A percentile compares a stretch with the other conserved stretches of the same genome.
These are phyloP conservation scores for Elsinoe arachidis DNA, from an alignment of 2,329 filamentous ascomycete genomes.

Conservation along the genomic window DNA sequence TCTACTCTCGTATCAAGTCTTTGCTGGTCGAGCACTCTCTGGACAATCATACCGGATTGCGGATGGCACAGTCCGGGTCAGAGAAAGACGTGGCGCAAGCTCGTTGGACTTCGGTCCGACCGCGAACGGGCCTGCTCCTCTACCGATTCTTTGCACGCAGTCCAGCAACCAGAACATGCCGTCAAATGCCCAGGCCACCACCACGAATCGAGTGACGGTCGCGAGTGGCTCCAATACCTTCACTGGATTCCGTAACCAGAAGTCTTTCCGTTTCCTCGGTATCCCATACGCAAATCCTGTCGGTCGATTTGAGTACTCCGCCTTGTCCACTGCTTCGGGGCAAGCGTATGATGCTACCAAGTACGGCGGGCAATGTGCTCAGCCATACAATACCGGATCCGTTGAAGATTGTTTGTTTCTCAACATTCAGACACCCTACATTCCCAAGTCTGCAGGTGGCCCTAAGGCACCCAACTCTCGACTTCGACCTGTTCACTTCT, in stretches of 20 bases:
- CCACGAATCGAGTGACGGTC: constrained; percentile 34
- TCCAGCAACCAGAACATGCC: constrained; percentile 31
- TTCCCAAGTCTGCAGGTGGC: constrained; percentile 22
- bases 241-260: constrained; percentile 45
- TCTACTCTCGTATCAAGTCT: constrained; percentile 40
- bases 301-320: constrained; percentile 40
- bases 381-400: constrained; percentile 22
- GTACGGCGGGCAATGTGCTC: constrained; percentile 39
- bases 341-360: constrained; percentile 38
- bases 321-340: constrained; percentile 37
- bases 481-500: constrained; percentile 42
- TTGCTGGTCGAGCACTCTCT: constrained; percentile 30
- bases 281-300: constrained; percentile 38
- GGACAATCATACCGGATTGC: constrained; percentile 36
- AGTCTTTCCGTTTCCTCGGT: constrained; percentile 42
- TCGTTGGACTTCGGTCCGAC: constrained; percentile 29
- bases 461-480: constrained; percentile 31
- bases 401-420: constrained; percentile 42
- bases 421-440: constrained; percentile 41
- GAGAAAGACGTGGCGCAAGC: constrained; percentile 17
- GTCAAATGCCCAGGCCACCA: constrained; percentile 26
- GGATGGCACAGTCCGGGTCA: constrained; percentile 32
- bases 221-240: constrained; percentile 38
- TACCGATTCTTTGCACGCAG: constrained; percentile 46
- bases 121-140: constrained; percentile 22